Evolutionary conservation across 2,329 filamentous ascomycete genomes (phyloP), one percentile per base, ranked within the genome.

Genomic region (Colletotrichum sp.): DNA sequence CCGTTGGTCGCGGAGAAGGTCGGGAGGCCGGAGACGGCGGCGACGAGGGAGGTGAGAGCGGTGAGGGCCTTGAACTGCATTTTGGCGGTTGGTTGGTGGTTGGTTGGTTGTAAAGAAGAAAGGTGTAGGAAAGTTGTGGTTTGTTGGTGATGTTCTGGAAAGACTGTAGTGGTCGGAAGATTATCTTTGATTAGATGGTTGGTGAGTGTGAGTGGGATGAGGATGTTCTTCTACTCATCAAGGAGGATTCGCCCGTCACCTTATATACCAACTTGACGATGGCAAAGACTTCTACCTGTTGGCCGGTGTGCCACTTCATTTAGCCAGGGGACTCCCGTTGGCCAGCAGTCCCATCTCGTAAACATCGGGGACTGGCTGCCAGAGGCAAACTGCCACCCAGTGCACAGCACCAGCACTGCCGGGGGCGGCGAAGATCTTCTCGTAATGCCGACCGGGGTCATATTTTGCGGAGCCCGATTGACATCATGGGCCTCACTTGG

Each of bases 1-100:
- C 66, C 67, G 44, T 76, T 76, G 52, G 70, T 66, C 16, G 59
- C 55, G 39, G 34, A 62, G 55, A 19, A 68, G 30, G 57, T 34
- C 25, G 68, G 75, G 34, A 79, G 76, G 39, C 68, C 75, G 52
- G 79, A 32, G 71, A 81, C 79, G 29, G 79, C 78, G 66, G 82
- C 81, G n/a, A 81, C 68, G 72, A 82, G 70, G 78, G 81, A 80
- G 27, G 79, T 78, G 67, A 80, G 78, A 65, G 80, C 59, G 77
- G 81, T 78, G 71, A 75, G 36, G 61, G 59, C 34, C 63, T 61
- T 70, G 78, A 78, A 75, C 71, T 75, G 78, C 78, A 80, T 79
- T 9, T 25, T 79, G 65, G 49, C 52, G 44, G 29, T 34, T 66
- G 3, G n/a, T 22, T 44, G 49, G 32, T 59, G 7, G 27, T 39